Evolutionary conservation across 2,329 filamentous ascomycete species (phyloP).

Genomic region (Trichoderma arundinaceum): DNA sequence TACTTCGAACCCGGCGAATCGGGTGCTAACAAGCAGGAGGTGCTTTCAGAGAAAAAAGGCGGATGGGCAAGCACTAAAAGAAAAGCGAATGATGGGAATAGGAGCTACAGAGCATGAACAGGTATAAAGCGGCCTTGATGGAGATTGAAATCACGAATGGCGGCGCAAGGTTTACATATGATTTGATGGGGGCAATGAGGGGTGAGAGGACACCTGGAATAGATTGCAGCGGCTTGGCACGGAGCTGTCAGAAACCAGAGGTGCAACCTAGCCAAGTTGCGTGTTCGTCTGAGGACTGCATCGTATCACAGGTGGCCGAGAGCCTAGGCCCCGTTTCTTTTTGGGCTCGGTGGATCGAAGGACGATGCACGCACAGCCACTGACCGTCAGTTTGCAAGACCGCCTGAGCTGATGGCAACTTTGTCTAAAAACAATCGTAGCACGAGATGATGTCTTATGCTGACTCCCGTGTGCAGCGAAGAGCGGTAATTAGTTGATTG

Average conservation of each 20-base stretch:
- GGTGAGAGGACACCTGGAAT: neutral
- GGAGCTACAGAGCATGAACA: neutral
- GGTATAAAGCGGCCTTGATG: neutral
- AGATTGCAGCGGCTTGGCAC: neutral
- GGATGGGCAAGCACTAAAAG: neutral
- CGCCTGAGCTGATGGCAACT: neutral
- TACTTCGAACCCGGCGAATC: neutral
- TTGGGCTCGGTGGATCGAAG: conserved; percentile 25
- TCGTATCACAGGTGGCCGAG: conserved; percentile 24
- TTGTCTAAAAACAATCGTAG: neutral
- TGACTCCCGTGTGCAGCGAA: neutral
- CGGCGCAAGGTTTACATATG: neutral
- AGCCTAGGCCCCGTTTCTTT: conserved; percentile 20
- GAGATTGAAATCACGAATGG: neutral
- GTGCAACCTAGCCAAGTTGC: conserved; percentile 18
- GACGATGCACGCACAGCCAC: conserved; percentile 28
- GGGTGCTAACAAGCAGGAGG: neutral
- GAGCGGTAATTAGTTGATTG: conserved; percentile 1
- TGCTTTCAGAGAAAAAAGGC: neutral
- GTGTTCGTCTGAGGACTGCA: conserved; percentile 18
- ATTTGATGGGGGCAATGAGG: conserved; percentile 10
- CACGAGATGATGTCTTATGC: neutral
- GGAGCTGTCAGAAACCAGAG: conserved; percentile 14
- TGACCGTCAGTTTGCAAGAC: conserved; percentile 7
- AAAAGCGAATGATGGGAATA: neutral